Conservation (phyloP, 2,329 filamentous ascomycete genomes). For the Xylariaceae sp. region DNA sequence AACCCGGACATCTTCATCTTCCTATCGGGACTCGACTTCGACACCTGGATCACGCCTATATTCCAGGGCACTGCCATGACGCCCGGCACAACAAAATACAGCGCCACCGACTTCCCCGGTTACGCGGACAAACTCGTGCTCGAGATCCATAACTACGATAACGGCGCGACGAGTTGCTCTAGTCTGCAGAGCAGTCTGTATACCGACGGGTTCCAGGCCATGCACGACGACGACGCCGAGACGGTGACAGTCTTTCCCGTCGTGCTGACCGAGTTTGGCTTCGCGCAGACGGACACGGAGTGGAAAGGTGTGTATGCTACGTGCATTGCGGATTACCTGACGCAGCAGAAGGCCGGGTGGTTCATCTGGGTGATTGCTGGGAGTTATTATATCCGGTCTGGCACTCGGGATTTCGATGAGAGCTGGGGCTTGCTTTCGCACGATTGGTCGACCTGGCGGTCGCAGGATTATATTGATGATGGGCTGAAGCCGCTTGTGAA, state of each 20-base stretch:
- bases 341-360: slow-evolving; percentile 47
- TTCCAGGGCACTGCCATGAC: slow-evolving; percentile 43
- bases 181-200: slow-evolving; percentile 42
- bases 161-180: slow-evolving; percentile 42
- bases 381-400: slow-evolving; percentile 52
- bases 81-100: slow-evolving; percentile 42
- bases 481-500: slow-evolving; percentile 32
- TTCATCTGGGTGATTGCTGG: slow-evolving; percentile 54
- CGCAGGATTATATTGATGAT: slow-evolving; percentile 37
- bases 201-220: slow-evolving; percentile 48
- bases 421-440: slow-evolving; percentile 51
- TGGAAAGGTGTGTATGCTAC: slow-evolving; percentile 46
- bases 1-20: slow-evolving; percentile 52
- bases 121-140: slow-evolving; percentile 52
- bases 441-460: slow-evolving; percentile 50
- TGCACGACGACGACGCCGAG: slow-evolving; percentile 32
- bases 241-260: slow-evolving; percentile 43
- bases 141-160: slow-evolving; percentile 58
- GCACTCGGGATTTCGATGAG: slow-evolving; percentile 51
- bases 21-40: slow-evolving; percentile 53
- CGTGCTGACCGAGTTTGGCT: slow-evolving; percentile 50
- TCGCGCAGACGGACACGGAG: slow-evolving; percentile 42
- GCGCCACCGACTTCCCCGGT: slow-evolving; percentile 40
- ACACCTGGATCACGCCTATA: slow-evolving; percentile 49
- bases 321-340: slow-evolving; percentile 47